Base-by-base conservation (phyloP, 495 filamentous ascomycete species). In the Durotheca rogersii region DNA sequence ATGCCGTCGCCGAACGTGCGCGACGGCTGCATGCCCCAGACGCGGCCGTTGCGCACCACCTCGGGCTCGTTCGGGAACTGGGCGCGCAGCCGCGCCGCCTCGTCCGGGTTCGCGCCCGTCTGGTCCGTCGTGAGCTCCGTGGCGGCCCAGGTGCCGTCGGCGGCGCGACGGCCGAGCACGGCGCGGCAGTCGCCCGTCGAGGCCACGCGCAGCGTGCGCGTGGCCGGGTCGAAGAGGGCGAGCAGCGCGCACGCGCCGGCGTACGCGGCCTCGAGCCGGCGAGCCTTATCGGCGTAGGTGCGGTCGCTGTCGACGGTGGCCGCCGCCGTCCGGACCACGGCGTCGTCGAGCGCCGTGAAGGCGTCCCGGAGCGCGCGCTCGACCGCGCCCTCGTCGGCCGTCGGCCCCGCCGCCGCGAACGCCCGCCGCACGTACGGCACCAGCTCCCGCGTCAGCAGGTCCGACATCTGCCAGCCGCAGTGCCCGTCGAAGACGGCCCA, bases 1-100 rank as follows among this genome's bases (percentile, higher is more conserved):
- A 71, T 70, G 21, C 70, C 64, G 62, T 87, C 82, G 23, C 85
- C 84, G 57, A 87, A 86, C 0, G 79, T 80, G 1, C 84, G 75
- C 6, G 81, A 77, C 0, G 81, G 72, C 27, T 66, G 68, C 0
- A 84, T 50, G 1, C 83, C 83, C 32, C 83, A 71, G 1, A 85
- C 57, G 1, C 81, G 75, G 2, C 81, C 80, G 29, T 72, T 56
- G 47, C 77, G 73, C 10, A 85, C 58, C 0, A 81, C 72, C 6
- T 74, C 60, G 1, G 72, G 62, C 62, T 87, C 82, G 40, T 75
- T 72, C 0, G 83, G 83, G 56, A 87, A 83, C 48, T 81, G 80
- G 2, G 54, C 51, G 15, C 62, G 46, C 17, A 87, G 48, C 3
- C 82, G 66, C 4, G 62, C 68, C 3, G 73, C 56, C 61, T 86